These are phyloP conservation scores for Fistulinella prunicolor DNA, from an alignment of 768 basidiomycete genomes.

Conservation along the genomic window DNA sequence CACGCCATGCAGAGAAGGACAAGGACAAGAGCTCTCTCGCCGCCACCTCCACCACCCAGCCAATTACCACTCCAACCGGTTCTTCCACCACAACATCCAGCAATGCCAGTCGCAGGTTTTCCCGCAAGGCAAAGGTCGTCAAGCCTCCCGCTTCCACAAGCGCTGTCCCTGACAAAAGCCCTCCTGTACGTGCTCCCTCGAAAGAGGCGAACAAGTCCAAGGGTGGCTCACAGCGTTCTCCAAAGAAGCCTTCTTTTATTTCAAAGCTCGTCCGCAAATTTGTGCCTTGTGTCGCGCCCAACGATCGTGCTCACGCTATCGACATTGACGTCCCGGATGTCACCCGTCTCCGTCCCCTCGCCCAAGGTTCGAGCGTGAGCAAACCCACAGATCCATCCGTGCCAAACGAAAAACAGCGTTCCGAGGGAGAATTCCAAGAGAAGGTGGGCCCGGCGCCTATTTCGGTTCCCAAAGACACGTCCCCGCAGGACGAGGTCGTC, in stretches of 20 bases:
- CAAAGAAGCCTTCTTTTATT: conserved; percentile 52
- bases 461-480: conserved; percentile 19
- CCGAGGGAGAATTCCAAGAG: conserved; percentile 29
- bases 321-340: conserved; percentile 37
- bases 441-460: conserved; percentile 28
- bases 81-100: conserved; percentile 24
- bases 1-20: conserved; percentile 36
- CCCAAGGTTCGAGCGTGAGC: conserved; percentile 19
- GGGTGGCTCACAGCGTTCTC: conserved; percentile 32
- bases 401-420: conserved; percentile 30
- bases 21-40: conserved; percentile 47
- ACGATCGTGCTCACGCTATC: conserved; percentile 41
- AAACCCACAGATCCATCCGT: conserved; percentile 20
- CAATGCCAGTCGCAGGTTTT: conserved; percentile 27
- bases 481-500: conserved; percentile 38
- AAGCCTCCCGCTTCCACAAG: conserved; percentile 17
- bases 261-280: conserved; percentile 58
- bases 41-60: conserved; percentile 42
- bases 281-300: conserved; percentile 64
- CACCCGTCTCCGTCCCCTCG: conserved; percentile 8
- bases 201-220: conserved; percentile 34
- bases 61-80: conserved; percentile 30
- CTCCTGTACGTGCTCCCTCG: conserved; percentile 34
- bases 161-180: conserved; percentile 25
- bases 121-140: conserved; percentile 25